phyloP scores from a whole-genome alignment of 164 flowering plant species.

The Warburgia ugandensis region DNA sequence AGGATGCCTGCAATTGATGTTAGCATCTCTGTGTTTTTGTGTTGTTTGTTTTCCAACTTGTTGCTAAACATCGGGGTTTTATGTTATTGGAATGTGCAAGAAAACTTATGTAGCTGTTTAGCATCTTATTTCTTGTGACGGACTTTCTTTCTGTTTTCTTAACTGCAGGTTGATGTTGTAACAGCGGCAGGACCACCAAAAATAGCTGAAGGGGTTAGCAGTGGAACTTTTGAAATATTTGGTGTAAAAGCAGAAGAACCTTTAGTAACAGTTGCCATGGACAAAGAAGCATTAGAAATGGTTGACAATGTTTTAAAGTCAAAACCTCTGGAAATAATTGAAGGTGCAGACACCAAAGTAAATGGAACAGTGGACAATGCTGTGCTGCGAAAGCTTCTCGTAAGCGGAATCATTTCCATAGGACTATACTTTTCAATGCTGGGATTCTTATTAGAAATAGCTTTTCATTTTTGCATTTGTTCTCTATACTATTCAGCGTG shows the following conservation, averaged over 20 bases:
- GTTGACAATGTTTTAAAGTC: slow-evolving; percentile 9
- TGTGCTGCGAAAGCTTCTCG: slow-evolving; percentile 52
- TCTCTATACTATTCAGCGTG: slow-evolving; percentile 30
- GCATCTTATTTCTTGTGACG: not conserved
- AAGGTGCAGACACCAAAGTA: slow-evolving; percentile 16
- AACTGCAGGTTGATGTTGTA: not conserved
- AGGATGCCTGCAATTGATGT: not conserved
- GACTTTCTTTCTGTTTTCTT: not conserved
- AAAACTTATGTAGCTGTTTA: not conserved
- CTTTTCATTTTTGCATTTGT: slow-evolving; percentile 3
- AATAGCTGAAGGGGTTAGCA: not conserved
- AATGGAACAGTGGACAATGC: slow-evolving; percentile 32
- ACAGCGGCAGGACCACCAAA: not conserved
- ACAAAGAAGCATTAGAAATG: not conserved
- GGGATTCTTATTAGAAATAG: not conserved
- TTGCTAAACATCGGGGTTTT: not conserved
- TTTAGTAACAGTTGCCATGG: not conserved
- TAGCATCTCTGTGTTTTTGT: not conserved
- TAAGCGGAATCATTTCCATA: slow-evolving; percentile 25
- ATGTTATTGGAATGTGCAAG: not conserved
- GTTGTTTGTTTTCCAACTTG: not conserved
- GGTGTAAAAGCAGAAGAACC: not conserved
- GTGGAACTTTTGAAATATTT: not conserved
- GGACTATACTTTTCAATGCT: not conserved
- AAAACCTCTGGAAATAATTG: slow-evolving; percentile 9